Evolutionary conservation across 2,329 filamentous ascomycete genomes (phyloP), one percentile per base, ranked within the genome.

Genomic region (Neopestalotiopsis rosae): DNA sequence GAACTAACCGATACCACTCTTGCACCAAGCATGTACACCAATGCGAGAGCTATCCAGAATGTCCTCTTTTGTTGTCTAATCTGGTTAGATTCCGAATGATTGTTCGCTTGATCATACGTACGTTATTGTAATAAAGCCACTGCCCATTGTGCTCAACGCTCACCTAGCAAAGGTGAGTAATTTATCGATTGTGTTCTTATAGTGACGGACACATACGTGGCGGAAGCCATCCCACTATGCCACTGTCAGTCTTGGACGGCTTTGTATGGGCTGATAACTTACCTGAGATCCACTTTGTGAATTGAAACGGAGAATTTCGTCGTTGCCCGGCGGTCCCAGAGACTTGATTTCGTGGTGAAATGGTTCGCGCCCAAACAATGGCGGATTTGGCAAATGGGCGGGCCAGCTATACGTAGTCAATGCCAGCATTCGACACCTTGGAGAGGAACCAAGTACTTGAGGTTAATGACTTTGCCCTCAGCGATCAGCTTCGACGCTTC

Each of bases 241-340:
- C 45, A 49, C 5, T n/a, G 2, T 49, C n/a, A 49, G 45, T 17
- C 7, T 49, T 49, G 4, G 17, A 17, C 14, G 13, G 17, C 45
- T 49, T 49, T 1, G 14, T 17, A 20, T 2, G 45, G 45, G 45
- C 4, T 17, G 14, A n/a, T 17, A n/a, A 2, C 45, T 20, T 7
- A 49, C 45, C 45, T 49, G 45, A 49, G 45, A 49, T 49, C 45
- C 45, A n/a, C 45, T 49, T 49, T 49, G 45, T n/a, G 45, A 49
- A 7, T 49, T 49, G 45, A 49, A 49, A 49, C n/a, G 45, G 13
- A 49, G 45, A n/a, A 20, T 49, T 49, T 49, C 45, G 45, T 49
- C 45, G 14, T 49, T 49, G 13, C 45, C 45, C 14, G 45, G 45
- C 14, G 45, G 45, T 49, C 45, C 45, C 5, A 49, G 45, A 13